Evolutionary conservation across 345 rosid genomes (phyloP), one percentile per base, ranked within the genome.

Genomic region (Brassica incana): DNA sequence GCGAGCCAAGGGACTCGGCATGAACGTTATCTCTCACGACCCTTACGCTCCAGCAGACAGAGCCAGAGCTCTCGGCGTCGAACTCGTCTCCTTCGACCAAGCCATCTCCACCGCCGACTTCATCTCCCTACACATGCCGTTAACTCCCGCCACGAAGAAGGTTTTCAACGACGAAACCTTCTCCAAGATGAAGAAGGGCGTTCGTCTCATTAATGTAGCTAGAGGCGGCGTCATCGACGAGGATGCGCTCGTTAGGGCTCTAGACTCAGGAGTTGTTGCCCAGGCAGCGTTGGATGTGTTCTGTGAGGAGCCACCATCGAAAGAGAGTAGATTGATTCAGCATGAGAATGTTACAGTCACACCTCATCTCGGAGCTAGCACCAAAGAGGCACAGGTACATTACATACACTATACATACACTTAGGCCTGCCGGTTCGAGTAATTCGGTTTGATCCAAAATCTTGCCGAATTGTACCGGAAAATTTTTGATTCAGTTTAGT

Each of bases 341-440:
- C 97, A 91, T 75, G 86, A 87, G 65, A 89, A 87, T 71, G 94
- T 92, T 43, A 89, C 84, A 2, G 91, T 86, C 60, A 92, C 97
- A 8, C 97, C 97, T 81, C 97, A 92, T 83, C 96, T 92, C 1
- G 97, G 97, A 81, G 96, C 96, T 36, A 91, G 97, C 84, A 91
- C 96, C 33, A 92, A 88, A 81, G 97, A 92, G 87, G 97, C 97
- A 59, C 97, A 92, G 88, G 97, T 78, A 36, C 52, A 12, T n/a
- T n/a, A n/a, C n/a, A n/a, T n/a, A n/a, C n/a, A n/a, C n/a, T n/a
- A n/a, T 43, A 43, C 50, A 33, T 33, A 8, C 48, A 50, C 56
- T 50, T 50, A 50, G 18, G 18, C 56, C 7, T 12, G 56, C 16
- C 0, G 56, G 56, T 48, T 48, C n/a, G n/a, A n/a, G n/a, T n/a